Percentiles rank a stretch among this genome's conserved stretches.
phyloP scores from a whole-genome alignment of 1,139 yeast species.

The Blastobotrys proliferans region DNA sequence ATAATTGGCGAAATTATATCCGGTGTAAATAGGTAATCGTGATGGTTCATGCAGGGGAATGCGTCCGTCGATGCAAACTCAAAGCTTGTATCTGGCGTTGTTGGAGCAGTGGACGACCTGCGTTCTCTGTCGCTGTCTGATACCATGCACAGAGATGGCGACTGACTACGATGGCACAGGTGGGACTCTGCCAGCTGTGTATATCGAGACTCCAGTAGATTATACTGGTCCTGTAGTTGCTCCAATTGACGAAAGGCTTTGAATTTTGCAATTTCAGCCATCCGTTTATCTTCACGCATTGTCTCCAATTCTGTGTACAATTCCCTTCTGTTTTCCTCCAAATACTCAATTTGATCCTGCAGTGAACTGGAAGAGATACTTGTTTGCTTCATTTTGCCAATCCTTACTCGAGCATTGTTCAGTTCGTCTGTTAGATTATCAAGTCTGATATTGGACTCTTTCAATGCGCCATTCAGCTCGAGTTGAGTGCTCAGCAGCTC shows the following conservation, averaged over 20 bases:
- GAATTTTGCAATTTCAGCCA: constrained; percentile 24
- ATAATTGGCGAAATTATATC: too few relatives aligned
- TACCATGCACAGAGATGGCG: too few relatives aligned
- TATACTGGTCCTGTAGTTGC: constrained; percentile 24
- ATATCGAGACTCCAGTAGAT: constrained; percentile 17
- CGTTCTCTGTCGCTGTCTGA: background rate
- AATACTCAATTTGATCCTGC: constrained; percentile 22
- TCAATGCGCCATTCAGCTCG: constrained; percentile 19
- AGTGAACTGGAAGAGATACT: constrained; percentile 16
- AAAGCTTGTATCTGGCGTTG: constrained; percentile 2
- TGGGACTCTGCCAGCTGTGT: too few relatives aligned
- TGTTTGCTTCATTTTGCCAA: constrained; percentile 21
- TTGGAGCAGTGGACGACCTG: background rate
- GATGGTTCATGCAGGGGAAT: too few relatives aligned
- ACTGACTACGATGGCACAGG: too few relatives aligned
- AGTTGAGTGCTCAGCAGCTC: constrained; percentile 22
- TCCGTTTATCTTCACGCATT: constrained; percentile 19
- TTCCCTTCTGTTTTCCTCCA: constrained; percentile 24
- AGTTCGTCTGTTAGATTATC: constrained; percentile 18
- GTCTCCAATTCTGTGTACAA: constrained; percentile 21
- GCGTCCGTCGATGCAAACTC: background rate
- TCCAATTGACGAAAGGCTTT: constrained; percentile 25
- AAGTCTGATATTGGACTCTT: constrained; percentile 18
- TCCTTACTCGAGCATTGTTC: constrained; percentile 18
- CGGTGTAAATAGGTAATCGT: too few relatives aligned